A percentile compares a stretch with the other conserved stretches of the same genome.
phyloP scores from a whole-genome alignment of 345 rosid species.

The Brassica rapa region DNA sequence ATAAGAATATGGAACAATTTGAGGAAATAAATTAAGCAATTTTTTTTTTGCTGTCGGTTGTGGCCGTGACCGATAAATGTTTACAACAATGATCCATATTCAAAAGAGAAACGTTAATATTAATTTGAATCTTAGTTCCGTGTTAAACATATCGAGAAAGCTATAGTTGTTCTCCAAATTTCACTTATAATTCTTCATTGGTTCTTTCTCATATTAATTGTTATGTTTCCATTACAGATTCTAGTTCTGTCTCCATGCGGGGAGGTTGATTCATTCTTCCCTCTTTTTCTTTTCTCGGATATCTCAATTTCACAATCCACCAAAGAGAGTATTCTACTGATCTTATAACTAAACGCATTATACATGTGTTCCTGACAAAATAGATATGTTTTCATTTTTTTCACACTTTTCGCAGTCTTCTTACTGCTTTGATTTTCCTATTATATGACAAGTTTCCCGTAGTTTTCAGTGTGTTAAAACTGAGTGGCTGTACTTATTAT shows the following conservation, averaged over 20 bases:
- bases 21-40: background rate
- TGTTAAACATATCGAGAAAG: background rate
- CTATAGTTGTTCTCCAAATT: background rate
- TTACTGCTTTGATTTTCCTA: background rate
- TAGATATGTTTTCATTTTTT: background rate
- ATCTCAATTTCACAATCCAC: constrained; percentile 23
- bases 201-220: constrained; percentile 5
- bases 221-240: constrained; percentile 30
- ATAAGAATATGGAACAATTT: no score
- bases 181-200: constrained; percentile 12
- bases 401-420: background rate
- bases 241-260: constrained; percentile 35
- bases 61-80: background rate
- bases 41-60: background rate
- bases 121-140: background rate
- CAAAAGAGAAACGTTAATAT: background rate
- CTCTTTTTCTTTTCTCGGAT: constrained; percentile 11
- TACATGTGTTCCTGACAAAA: background rate
- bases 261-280: constrained; percentile 29
- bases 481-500: background rate
- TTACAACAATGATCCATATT: background rate
- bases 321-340: constrained; percentile 23
- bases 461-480: background rate
- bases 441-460: background rate
- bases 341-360: constrained; percentile 2